Conservation (phyloP, 495 filamentous ascomycete genomes). For the Parachaetomium inaequale region DNA sequence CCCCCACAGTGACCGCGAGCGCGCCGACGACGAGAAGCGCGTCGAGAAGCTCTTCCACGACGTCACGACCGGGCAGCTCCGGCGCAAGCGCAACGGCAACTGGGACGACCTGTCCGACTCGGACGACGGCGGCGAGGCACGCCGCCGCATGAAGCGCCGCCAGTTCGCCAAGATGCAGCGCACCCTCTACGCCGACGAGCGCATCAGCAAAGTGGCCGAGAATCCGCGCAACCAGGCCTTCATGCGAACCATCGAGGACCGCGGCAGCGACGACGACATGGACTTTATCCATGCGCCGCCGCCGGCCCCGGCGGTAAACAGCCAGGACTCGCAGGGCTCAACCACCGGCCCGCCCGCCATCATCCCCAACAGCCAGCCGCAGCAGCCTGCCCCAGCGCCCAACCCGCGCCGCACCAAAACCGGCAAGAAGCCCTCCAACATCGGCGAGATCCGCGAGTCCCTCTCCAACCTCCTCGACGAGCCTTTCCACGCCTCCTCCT, state of each 20-base stretch:
- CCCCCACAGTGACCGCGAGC: conserved; percentile 57
- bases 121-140: conserved; percentile 75
- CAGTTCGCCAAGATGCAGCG: conserved; percentile 92
- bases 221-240: conserved; percentile 91
- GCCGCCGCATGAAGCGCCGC: conserved; percentile 73
- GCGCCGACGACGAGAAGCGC: conserved; percentile 71
- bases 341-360: conserved; percentile 21
- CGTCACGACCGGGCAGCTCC: conserved; percentile 78
- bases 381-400: conserved; percentile 25
- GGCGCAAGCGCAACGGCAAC: conserved; percentile 69
- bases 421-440: conserved; percentile 57
- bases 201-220: conserved; percentile 81
- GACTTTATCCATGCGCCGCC: conserved; percentile 62
- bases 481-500: conserved; percentile 35
- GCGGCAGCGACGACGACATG: conserved; percentile 70
- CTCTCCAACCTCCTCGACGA: conserved; percentile 80
- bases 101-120: conserved; percentile 82
- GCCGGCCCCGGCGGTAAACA: conserved; percentile 33
- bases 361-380: conserved; percentile 49
- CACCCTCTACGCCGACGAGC: conserved; percentile 84
- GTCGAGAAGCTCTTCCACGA: conserved; percentile 89
- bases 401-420: conserved; percentile 62
- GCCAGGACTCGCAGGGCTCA: conserved; percentile 41
- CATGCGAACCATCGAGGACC: conserved; percentile 82
- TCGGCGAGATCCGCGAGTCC: conserved; percentile 74